phyloP scores from a whole-genome alignment of 495 filamentous ascomycete species.

The Penicillium odoratum region DNA sequence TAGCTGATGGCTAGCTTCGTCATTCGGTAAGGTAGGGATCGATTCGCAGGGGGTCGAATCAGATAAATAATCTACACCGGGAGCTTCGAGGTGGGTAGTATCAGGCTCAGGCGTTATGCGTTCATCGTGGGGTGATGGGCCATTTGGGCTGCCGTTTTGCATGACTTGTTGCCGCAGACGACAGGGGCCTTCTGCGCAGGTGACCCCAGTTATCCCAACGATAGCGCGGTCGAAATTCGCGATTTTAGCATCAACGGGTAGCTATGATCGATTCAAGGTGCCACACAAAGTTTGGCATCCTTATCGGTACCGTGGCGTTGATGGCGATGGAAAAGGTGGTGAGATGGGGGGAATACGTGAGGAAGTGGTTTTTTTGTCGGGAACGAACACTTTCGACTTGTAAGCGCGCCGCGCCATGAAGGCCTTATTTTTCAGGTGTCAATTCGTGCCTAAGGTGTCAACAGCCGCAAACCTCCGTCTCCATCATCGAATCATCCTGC shows the following conservation, averaged over 20 bases:
- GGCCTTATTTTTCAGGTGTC: slow-evolving; percentile 8
- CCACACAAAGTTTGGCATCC: slow-evolving; percentile 63
- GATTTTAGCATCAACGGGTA: slow-evolving; percentile 67
- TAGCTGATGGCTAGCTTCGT: slow-evolving; percentile 37
- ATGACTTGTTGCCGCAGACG: slow-evolving; percentile 54
- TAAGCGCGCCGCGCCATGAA: slow-evolving; percentile 34
- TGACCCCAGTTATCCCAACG: slow-evolving; percentile 68
- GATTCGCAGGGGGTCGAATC: slow-evolving; percentile 31
- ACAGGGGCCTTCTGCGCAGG: slow-evolving; percentile 48
- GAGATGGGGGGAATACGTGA: slow-evolving; percentile 38
- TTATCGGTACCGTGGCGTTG: slow-evolving; percentile 46
- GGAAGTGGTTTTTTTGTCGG: slow-evolving; percentile 47
- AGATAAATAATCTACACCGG: slow-evolving; percentile 24
- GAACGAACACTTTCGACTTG: slow-evolving; percentile 17
- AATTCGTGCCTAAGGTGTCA: slow-evolving; percentile 5
- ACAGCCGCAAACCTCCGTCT: slow-evolving; percentile 39
- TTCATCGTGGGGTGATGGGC: slow-evolving; percentile 49
- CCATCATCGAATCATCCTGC: slow-evolving; percentile 28
- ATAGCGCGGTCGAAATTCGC: slow-evolving; percentile 58
- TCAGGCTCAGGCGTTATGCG: slow-evolving; percentile 40
- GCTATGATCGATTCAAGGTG: slow-evolving; percentile 50
- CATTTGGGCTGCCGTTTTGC: slow-evolving; percentile 56
- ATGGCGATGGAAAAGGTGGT: slow-evolving; percentile 38
- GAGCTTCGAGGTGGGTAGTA: slow-evolving; percentile 25
- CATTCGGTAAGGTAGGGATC: slow-evolving; percentile 33